phyloP scores from a whole-genome alignment of 73 alveolate genomes.

The Paramecium caudatum region DNA sequence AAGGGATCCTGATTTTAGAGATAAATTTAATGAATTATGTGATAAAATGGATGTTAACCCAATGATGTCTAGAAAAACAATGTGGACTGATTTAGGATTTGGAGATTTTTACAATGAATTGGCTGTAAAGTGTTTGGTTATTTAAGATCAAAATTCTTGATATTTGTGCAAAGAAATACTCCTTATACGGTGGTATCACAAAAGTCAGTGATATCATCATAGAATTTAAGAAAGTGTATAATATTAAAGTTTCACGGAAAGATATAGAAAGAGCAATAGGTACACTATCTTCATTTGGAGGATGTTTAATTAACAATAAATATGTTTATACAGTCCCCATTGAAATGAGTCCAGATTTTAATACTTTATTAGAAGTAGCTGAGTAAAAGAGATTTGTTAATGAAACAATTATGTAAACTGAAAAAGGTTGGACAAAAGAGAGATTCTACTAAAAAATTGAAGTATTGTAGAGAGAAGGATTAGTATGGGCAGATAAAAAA shows the following conservation, averaged over 20 bases:
- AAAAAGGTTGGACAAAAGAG: conserved; percentile 71
- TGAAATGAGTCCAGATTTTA: conserved; percentile 72
- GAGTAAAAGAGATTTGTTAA: conserved; percentile 69
- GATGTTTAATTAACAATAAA: conserved; percentile 45
- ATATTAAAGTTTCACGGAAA: conserved; percentile 31
- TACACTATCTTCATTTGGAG: conserved; percentile 70
- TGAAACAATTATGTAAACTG: conserved; percentile 23
- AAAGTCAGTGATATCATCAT: conserved; percentile 50
- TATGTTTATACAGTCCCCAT: conserved; percentile 70
- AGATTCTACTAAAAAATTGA: conserved; percentile 61
- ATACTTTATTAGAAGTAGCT: conserved; percentile 66
- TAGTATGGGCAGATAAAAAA: conserved; percentile 77
- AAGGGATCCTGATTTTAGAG: conserved; percentile 76
- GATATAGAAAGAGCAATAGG: conserved; percentile 70
- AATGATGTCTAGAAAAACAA: conserved; percentile 70
- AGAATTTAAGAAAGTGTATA: conserved; percentile 64
- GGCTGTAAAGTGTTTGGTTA: conserved; percentile 59
- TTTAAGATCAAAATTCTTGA: conserved; percentile 66
- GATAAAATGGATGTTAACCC: conserved; percentile 72
- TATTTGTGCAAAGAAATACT: conserved; percentile 65
- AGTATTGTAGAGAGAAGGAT: conserved; percentile 70
- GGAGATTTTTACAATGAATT: conserved; percentile 76
- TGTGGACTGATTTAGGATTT: conserved; percentile 72
- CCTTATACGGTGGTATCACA: conserved; percentile 70
- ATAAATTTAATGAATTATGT: conserved; percentile 67